Conservation (phyloP, 2,329 filamentous ascomycete genomes). For the Kalmusia sp. region DNA sequence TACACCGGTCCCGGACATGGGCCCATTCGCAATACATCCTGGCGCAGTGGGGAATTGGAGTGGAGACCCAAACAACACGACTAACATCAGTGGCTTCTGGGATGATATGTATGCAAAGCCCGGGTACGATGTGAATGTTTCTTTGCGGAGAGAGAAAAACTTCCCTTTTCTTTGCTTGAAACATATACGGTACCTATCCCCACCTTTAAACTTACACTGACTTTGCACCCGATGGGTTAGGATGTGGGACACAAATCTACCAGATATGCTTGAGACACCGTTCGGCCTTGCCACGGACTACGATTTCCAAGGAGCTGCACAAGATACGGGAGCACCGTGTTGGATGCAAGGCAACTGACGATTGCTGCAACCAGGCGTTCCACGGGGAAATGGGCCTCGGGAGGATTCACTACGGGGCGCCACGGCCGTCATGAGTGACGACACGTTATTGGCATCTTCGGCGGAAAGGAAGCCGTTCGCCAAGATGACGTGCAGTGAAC, state of each 20-base stretch:
- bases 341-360: slow-evolving; percentile 46
- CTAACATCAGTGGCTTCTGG: slow-evolving; percentile 44
- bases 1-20: slow-evolving; percentile 27
- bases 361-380: neutral
- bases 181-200: too few relatives aligned
- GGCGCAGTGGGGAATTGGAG: slow-evolving; percentile 27
- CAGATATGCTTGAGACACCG: slow-evolving; percentile 46
- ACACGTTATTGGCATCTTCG: slow-evolving; percentile 15
- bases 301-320: slow-evolving; percentile 41
- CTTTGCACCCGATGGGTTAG: too few relatives aligned
- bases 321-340: slow-evolving; percentile 41
- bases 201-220: too few relatives aligned
- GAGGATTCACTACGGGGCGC: slow-evolving; percentile 2
- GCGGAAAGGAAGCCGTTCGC: slow-evolving; percentile 17
- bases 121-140: too few relatives aligned
- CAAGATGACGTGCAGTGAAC: slow-evolving; percentile 14
- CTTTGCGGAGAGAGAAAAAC: too few relatives aligned
- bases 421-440: neutral
- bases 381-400: neutral
- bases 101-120: too few relatives aligned
- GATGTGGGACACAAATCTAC: slow-evolving; percentile 51
- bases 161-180: too few relatives aligned
- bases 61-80: slow-evolving; percentile 38
- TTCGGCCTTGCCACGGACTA: slow-evolving; percentile 43
- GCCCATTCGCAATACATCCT: slow-evolving; percentile 29